Evolutionary conservation across 2,329 filamentous ascomycete species (phyloP).

Genomic region (Curvularia verruculosa): DNA sequence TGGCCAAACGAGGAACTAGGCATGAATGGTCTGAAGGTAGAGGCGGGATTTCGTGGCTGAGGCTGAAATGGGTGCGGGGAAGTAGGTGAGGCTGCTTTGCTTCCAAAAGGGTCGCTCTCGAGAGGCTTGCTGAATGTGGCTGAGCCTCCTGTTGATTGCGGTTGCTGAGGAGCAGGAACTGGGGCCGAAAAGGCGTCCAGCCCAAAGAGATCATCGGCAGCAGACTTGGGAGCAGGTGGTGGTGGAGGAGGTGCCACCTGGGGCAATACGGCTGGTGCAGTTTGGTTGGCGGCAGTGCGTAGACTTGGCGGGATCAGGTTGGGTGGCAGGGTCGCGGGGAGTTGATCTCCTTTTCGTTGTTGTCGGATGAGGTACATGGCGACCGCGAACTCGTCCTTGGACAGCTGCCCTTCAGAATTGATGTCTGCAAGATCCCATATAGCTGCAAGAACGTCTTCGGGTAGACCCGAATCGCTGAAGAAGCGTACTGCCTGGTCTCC

Average conservation of each 20-base stretch:
- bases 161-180: conserved; percentile 60
- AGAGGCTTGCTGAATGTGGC: conserved; percentile 50
- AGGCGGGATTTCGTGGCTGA: conserved; percentile 51
- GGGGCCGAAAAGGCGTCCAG: conserved; percentile 72
- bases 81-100: conserved; percentile 58
- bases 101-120: conserved; percentile 68
- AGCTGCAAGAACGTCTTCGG: conserved; percentile 86
- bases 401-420: conserved; percentile 84
- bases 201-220: conserved; percentile 91
- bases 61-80: conserved; percentile 59
- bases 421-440: conserved; percentile 98
- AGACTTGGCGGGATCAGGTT: conserved; percentile 87
- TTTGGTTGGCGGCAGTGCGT: conserved; percentile 62
- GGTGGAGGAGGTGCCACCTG: conserved; percentile 49
- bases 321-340: conserved; percentile 79
- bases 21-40: conserved; percentile 85
- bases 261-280: conserved; percentile 54
- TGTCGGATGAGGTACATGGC: conserved; percentile 97
- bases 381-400: conserved; percentile 90
- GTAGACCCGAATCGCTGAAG: conserved; percentile 87
- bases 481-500: conserved; percentile 95
- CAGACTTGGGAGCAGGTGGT: conserved; percentile 66
- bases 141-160: conserved; percentile 77
- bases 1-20: conserved; percentile 93
- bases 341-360: conserved; percentile 71